Conservation (phyloP, 257 asterid species). For the Solanum commersonii region DNA sequence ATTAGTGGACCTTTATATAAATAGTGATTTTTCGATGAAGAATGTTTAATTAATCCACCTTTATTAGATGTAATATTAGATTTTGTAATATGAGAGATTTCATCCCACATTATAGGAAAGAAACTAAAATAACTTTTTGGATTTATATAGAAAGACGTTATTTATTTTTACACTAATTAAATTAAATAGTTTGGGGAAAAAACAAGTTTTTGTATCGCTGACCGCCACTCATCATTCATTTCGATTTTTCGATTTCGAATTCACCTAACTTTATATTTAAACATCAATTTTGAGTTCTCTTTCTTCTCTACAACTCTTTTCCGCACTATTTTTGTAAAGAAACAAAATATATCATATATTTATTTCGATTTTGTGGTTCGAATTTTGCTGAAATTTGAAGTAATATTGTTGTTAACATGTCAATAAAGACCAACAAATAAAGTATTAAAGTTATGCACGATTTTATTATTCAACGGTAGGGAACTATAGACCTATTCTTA, state of each 20-base stretch:
- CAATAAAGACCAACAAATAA: background rate
- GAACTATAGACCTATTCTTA: background rate
- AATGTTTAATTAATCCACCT: background rate
- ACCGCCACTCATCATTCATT: background rate
- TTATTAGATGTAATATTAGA: background rate
- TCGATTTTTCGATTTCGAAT: too few species aligned
- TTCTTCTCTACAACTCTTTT: background rate
- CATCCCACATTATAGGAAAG: background rate
- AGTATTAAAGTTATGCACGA: background rate
- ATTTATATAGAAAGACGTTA: too few species aligned
- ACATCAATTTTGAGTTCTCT: background rate
- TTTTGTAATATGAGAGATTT: background rate
- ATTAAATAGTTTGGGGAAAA: too few species aligned
- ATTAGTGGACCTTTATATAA: background rate
- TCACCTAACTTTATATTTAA: background rate
- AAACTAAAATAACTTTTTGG: too few species aligned
- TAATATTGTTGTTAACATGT: background rate
- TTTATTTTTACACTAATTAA: too few species aligned
- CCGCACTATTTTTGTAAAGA: background rate
- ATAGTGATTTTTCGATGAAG: background rate
- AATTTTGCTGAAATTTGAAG: background rate
- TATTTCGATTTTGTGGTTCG: background rate
- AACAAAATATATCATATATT: background rate
- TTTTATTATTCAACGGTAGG: background rate
- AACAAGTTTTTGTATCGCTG: fast-evolving